phyloP scores from a whole-genome alignment of 225 moss, liverwort and hornwort species.

The Straminergon stramineum region DNA sequence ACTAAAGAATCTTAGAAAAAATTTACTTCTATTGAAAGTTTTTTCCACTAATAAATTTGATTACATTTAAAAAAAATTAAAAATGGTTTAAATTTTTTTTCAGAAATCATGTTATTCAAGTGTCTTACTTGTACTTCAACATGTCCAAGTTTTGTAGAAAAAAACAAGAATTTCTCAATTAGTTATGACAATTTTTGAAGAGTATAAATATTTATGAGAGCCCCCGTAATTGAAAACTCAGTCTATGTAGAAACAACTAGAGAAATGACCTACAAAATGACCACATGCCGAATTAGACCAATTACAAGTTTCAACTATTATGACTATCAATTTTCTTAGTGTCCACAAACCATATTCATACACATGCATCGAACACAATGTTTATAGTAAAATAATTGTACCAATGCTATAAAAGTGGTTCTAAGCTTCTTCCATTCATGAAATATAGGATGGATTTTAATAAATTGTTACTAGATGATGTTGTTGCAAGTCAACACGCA shows the following conservation, averaged over 20 bases:
- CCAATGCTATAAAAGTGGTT: not conserved
- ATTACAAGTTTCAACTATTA: too few relatives aligned
- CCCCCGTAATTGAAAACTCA: fast-evolving
- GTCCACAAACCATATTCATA: not conserved
- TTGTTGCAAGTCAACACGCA: too few relatives aligned
- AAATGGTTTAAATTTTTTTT: not conserved
- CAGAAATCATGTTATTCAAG: not conserved
- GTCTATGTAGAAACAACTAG: not conserved
- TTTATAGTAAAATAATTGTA: not conserved
- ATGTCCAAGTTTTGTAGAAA: fast-evolving
- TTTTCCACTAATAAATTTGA: not conserved
- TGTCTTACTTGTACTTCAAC: not conserved
- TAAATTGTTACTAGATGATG: too few relatives aligned
- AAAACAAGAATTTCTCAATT: not conserved
- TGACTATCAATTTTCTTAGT: too few relatives aligned
- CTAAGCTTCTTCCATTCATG: not conserved
- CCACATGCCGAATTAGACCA: too few relatives aligned
- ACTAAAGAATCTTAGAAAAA: not conserved
- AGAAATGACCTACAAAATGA: not conserved
- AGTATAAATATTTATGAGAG: not conserved
- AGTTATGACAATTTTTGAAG: not conserved
- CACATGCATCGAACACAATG: not conserved
- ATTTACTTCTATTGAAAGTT: not conserved
- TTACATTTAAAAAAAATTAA: not conserved
- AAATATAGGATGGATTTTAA: not conserved